phyloP scores from a whole-genome alignment of 2,329 filamentous ascomycete species.

The Colletotrichum echinochloae region DNA sequence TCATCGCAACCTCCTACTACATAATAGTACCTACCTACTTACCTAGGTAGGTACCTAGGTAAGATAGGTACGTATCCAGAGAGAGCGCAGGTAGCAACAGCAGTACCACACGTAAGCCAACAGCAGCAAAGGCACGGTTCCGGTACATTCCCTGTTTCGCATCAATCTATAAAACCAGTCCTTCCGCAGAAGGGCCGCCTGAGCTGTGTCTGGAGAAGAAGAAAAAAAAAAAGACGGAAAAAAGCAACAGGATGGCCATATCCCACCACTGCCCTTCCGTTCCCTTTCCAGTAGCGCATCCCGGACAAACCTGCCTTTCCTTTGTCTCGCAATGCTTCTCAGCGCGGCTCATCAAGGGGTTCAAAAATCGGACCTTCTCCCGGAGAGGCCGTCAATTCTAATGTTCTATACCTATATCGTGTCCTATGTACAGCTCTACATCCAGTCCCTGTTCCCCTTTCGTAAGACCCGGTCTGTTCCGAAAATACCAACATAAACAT shows the following conservation, averaged over 20 bases:
- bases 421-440: not conserved
- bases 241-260: not conserved
- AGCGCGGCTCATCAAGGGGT: not conserved
- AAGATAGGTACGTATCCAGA: not conserved
- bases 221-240: no score
- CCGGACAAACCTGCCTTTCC: not conserved
- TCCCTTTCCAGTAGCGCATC: not conserved
- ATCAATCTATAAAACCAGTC: not conserved
- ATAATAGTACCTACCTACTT: not conserved
- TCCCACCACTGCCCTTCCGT: not conserved
- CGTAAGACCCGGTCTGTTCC: not conserved
- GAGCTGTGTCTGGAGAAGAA: not conserved
- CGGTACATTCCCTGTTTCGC: not conserved
- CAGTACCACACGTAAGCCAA: not conserved
- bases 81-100: constrained; percentile 9
- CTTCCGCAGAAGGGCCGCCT: not conserved
- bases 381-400: not conserved
- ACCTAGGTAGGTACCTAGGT: no score
- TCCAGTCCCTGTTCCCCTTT: not conserved
- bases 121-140: not conserved
- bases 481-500: constrained; percentile 27
- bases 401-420: no score
- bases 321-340: not conserved
- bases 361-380: not conserved
- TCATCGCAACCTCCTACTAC: not conserved